These are phyloP conservation scores for Cyclotella baltica DNA, from an alignment of 108 stramenopile genomes.

Conservation along the genomic window DNA sequence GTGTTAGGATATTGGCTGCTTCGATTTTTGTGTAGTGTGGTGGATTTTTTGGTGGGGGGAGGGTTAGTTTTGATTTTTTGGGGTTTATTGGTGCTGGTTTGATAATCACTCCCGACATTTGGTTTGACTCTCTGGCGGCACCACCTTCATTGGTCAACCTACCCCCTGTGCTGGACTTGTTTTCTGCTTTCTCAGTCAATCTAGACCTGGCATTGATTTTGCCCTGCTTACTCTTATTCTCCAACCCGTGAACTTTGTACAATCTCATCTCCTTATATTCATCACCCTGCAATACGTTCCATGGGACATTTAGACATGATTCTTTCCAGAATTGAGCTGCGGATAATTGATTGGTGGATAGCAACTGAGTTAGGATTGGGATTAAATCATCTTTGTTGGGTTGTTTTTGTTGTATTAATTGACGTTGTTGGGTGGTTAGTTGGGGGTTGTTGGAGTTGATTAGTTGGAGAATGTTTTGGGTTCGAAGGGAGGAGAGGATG, in stretches of 20 bases:
- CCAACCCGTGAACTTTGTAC: background rate
- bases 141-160: background rate
- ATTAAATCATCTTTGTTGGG: background rate
- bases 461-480: too few relatives aligned
- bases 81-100: background rate
- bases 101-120: too few relatives aligned
- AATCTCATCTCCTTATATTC: background rate
- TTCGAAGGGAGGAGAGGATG: too few relatives aligned
- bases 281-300: background rate
- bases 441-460: too few relatives aligned
- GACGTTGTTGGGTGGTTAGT: too few relatives aligned
- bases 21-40: constrained; percentile 8
- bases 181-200: too few relatives aligned
- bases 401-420: too few relatives aligned
- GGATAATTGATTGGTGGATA: background rate
- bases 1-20: background rate
- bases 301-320: background rate
- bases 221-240: too few relatives aligned
- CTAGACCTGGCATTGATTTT: too few relatives aligned
- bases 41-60: background rate
- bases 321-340: background rate
- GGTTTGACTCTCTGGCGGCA: too few relatives aligned
- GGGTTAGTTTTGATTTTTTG: background rate
- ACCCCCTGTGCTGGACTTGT: too few relatives aligned
- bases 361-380: background rate